These are phyloP conservation scores for Lyophyllum atratum DNA, from an alignment of 768 basidiomycete species.

Conservation along the genomic window DNA sequence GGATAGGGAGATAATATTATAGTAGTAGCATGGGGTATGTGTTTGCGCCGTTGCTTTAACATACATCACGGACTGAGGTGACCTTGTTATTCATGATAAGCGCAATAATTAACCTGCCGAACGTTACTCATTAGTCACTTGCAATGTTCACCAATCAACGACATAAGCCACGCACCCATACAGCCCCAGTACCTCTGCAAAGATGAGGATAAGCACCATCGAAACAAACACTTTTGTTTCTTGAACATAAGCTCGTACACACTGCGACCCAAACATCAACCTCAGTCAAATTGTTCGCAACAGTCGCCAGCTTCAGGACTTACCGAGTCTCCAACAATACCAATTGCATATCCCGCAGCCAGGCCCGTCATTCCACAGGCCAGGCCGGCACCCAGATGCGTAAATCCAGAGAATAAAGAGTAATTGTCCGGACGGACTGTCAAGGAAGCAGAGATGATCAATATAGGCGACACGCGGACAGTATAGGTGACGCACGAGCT, in stretches of 20 bases:
- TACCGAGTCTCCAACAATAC: conserved; percentile 91
- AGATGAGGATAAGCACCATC: conserved; percentile 96
- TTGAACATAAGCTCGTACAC: conserved; percentile 60
- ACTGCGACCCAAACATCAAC: conserved; percentile 7
- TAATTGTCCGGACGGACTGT: conserved; percentile 71
- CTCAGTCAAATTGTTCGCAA: neutral
- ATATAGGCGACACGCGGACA: neutral
- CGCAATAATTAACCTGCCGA: conserved; percentile 71
- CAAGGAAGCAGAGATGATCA: conserved; percentile 3
- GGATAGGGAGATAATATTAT: conserved; percentile 9
- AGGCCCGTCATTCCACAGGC: conserved; percentile 91
- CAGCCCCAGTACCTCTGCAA: conserved; percentile 87
- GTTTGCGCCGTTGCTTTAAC: conserved; percentile 18
- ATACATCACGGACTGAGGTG: conserved; percentile 9
- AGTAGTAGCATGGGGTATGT: conserved; percentile 7
- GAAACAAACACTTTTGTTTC: conserved; percentile 91
- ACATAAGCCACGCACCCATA: conserved; percentile 42
- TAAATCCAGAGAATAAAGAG: conserved; percentile 83
- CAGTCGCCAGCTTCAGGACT: conserved; percentile 27
- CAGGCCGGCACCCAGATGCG: conserved; percentile 90
- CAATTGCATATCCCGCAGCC: conserved; percentile 94
- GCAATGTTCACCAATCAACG: neutral
- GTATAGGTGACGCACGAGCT: conserved; percentile 34
- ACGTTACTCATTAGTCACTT: neutral
- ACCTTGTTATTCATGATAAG: conserved; percentile 89